These are phyloP conservation scores for Fusarium neocosmosporiellum DNA, from an alignment of 2,329 filamentous ascomycete genomes.

Conservation along the genomic window DNA sequence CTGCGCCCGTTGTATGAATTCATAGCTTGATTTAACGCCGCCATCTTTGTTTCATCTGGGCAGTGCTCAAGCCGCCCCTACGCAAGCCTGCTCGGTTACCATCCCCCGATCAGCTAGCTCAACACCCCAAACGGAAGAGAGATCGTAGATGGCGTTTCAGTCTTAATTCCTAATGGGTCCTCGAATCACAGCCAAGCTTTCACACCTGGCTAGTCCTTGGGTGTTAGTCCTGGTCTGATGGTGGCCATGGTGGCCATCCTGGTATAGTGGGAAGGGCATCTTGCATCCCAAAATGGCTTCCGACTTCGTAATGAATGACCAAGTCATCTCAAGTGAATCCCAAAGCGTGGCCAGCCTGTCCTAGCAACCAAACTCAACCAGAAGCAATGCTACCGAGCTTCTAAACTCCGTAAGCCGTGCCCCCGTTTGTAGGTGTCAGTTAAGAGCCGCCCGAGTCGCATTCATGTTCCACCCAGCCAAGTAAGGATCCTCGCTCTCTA, in stretches of 20 bases:
- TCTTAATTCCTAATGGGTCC: not conserved
- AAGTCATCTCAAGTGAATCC: conserved; percentile 10
- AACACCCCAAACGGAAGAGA: conserved; percentile 1
- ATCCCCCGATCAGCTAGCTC: conserved; percentile 23
- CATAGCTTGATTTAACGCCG: conserved; percentile 27
- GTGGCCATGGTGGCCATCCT: conserved; percentile 18
- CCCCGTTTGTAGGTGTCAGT: conserved; percentile 14
- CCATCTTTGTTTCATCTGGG: conserved; percentile 12
- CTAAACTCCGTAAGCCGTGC: not conserved
- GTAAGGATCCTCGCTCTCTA: conserved; percentile 10
- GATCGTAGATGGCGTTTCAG: conserved; percentile 11
- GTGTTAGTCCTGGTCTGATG: not conserved
- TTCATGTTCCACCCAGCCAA: not conserved
- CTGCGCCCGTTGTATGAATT: conserved; percentile 25
- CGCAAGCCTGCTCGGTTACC: conserved; percentile 1
- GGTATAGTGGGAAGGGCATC: conserved; percentile 3
- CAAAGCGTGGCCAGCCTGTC: conserved; percentile 10
- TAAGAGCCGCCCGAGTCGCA: conserved; percentile 31
- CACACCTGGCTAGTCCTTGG: no score
- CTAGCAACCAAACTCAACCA: conserved; percentile 26
- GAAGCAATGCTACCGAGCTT: conserved; percentile 5
- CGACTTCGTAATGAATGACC: conserved; percentile 9
- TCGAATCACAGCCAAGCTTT: no score
- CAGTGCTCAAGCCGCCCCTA: conserved; percentile 11
- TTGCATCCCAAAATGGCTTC: not conserved